Conservation (phyloP, 805 yeast genomes). For the Diddensiella transvaalensis region DNA sequence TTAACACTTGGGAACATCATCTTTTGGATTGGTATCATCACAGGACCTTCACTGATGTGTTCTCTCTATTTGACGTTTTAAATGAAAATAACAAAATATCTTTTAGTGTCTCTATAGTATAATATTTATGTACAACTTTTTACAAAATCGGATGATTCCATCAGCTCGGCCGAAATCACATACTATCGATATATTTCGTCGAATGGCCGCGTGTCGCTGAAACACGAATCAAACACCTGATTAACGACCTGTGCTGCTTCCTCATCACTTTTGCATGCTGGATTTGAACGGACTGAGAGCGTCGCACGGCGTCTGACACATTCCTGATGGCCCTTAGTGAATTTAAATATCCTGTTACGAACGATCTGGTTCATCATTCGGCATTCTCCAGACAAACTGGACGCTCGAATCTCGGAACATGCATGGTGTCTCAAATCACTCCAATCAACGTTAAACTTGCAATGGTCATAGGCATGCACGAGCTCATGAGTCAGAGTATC, state of each 20-base stretch:
- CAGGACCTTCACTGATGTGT: slow-evolving; percentile 87
- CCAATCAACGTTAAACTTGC: slow-evolving; percentile 87
- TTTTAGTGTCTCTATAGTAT: not conserved
- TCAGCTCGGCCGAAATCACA: too few relatives aligned
- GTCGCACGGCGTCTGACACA: slow-evolving; percentile 89
- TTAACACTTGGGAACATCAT: slow-evolving; percentile 70
- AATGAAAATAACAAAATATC: not conserved
- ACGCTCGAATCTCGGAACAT: slow-evolving; percentile 92
- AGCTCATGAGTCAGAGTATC: slow-evolving; percentile 91
- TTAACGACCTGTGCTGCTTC: slow-evolving; percentile 78
- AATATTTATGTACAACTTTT: not conserved
- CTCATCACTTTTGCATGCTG: slow-evolving; percentile 65
- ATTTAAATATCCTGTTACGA: slow-evolving; percentile 47
- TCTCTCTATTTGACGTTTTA: slow-evolving; percentile 76
- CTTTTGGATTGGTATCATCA: slow-evolving; percentile 88
- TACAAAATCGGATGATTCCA: slow-evolving; percentile 2
- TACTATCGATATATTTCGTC: slow-evolving; percentile 76
- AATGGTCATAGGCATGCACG: slow-evolving; percentile 88
- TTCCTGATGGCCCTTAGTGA: slow-evolving; percentile 80
- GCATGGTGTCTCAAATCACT: slow-evolving; percentile 86
- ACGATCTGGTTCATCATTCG: slow-evolving; percentile 80
- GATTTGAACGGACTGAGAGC: slow-evolving; percentile 80
- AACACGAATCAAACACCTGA: slow-evolving; percentile 89
- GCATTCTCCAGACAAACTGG: slow-evolving; percentile 92
- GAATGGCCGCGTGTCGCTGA: slow-evolving; percentile 92